A percentile compares a stretch with the other conserved stretches of the same genome.
phyloP scores from a whole-genome alignment of 176 grass and related monocot species.

The Musa acuminata region DNA sequence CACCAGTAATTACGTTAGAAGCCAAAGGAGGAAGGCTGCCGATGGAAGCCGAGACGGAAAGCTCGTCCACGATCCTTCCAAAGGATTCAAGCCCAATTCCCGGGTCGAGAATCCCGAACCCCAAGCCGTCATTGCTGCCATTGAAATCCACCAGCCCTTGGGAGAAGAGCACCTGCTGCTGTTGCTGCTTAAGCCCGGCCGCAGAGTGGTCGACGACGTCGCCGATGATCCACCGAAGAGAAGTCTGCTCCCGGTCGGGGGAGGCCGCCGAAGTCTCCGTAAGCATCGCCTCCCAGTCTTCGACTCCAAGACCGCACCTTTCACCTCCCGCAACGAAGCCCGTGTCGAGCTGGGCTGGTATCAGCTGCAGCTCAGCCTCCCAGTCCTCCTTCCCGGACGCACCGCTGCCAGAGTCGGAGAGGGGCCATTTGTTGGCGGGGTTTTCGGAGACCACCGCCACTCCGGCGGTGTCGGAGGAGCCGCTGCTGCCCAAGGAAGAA shows the following conservation, averaged over 20 bases:
- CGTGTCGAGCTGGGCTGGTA: constrained; percentile 44
- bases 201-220: constrained; percentile 44
- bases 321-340: constrained; percentile 30
- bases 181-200: constrained; percentile 15
- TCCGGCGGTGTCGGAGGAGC: constrained; percentile 37
- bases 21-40: not conserved
- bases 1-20: constrained; percentile 29
- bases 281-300: constrained; percentile 65
- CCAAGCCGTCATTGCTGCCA: constrained; percentile 44
- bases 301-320: constrained; percentile 25
- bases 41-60: not conserved
- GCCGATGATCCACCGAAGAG: constrained; percentile 85
- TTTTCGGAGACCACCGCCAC: constrained; percentile 63
- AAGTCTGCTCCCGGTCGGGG: constrained; percentile 64
- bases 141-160: constrained; percentile 1
- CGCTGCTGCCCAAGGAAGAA: constrained; percentile 62
- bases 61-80: constrained; percentile 21
- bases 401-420: constrained; percentile 32
- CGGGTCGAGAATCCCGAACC: constrained; percentile 41
- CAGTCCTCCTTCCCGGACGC: constrained; percentile 40
- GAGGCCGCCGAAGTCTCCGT: constrained; percentile 23
- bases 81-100: constrained; percentile 44
- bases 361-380: constrained; percentile 55
- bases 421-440: constrained; percentile 42
- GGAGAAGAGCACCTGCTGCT: constrained; percentile 24